Evolutionary conservation across 2,329 filamentous ascomycete genomes (phyloP).

Genomic region (Celoporthe dispersa): DNA sequence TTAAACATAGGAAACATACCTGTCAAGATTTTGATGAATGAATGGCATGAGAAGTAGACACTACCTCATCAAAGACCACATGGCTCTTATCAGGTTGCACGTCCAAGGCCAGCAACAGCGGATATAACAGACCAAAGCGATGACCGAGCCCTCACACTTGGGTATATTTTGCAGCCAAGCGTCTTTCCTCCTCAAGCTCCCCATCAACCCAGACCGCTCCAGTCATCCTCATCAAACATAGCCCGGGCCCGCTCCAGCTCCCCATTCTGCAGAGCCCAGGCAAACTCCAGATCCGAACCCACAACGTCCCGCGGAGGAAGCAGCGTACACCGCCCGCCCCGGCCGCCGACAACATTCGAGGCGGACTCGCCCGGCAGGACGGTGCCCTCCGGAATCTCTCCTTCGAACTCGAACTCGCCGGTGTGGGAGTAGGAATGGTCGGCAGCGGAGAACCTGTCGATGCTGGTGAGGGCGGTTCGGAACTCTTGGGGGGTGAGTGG

Average conservation of each 20-base stretch:
- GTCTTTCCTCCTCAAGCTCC: not conserved
- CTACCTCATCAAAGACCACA: no score
- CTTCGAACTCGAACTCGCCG: not conserved
- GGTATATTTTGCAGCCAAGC: not conserved
- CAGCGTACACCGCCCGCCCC: not conserved
- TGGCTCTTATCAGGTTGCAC: not conserved
- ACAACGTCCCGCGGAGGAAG: not conserved
- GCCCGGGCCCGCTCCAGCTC: not conserved
- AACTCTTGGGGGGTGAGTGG: constrained; percentile 5
- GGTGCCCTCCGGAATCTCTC: not conserved
- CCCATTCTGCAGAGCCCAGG: constrained; percentile 6
- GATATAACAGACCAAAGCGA: not conserved
- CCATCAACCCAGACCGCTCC: not conserved
- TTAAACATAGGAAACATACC: not conserved
- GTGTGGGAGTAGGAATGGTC: not conserved
- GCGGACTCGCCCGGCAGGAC: constrained; percentile 14
- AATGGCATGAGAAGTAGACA: not conserved
- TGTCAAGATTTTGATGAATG: not conserved
- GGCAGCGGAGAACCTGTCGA: not conserved
- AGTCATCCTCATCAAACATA: not conserved
- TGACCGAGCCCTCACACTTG: not conserved
- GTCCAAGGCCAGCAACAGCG: not conserved
- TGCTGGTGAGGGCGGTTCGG: constrained; percentile 10
- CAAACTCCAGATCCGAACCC: constrained; percentile 8
- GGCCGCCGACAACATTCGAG: constrained; percentile 8